Evolutionary conservation across 106 monocot species (phyloP).

Genomic region (Phalaenopsis equestris): DNA sequence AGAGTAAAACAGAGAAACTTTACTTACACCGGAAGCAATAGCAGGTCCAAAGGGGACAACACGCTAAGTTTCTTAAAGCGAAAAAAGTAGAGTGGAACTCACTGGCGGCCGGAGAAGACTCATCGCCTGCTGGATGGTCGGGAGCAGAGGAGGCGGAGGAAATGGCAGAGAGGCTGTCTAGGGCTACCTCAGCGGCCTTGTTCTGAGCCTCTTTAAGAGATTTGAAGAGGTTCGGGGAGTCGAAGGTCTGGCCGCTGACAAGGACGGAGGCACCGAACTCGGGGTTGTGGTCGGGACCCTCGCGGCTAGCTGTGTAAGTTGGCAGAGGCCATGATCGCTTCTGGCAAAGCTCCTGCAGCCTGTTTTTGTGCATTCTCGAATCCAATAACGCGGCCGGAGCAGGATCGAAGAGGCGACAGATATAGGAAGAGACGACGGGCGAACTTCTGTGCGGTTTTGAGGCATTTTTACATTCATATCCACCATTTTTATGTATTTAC

Average conservation of each 20-base stretch:
- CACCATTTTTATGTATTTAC: no score
- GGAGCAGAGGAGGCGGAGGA: background rate
- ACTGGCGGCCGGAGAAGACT: background rate
- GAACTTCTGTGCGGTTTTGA: no score
- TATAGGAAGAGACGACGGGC: no score
- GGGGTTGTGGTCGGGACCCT: constrained; percentile 47
- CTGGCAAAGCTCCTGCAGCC: constrained; percentile 59
- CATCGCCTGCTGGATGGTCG: background rate
- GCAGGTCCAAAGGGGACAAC: background rate
- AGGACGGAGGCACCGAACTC: constrained; percentile 40
- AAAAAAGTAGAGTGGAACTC: background rate
- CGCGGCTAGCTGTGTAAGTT: constrained; percentile 33
- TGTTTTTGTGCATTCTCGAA: constrained; percentile 35
- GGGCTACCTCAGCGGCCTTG: constrained; percentile 27
- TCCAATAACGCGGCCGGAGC: no score
- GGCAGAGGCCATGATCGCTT: constrained; percentile 31
- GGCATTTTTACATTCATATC: no score
- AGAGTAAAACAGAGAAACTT: background rate
- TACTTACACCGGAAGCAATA: background rate
- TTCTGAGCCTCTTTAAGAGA: constrained; percentile 46
- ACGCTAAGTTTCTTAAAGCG: background rate
- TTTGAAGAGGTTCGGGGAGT: constrained; percentile 19
- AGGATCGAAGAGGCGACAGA: no score
- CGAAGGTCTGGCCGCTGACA: constrained; percentile 35
- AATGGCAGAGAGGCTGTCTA: constrained; percentile 11